Conservation (phyloP, 1,139 yeast genomes). For the Saccharomycopsis hybrid region DNA sequence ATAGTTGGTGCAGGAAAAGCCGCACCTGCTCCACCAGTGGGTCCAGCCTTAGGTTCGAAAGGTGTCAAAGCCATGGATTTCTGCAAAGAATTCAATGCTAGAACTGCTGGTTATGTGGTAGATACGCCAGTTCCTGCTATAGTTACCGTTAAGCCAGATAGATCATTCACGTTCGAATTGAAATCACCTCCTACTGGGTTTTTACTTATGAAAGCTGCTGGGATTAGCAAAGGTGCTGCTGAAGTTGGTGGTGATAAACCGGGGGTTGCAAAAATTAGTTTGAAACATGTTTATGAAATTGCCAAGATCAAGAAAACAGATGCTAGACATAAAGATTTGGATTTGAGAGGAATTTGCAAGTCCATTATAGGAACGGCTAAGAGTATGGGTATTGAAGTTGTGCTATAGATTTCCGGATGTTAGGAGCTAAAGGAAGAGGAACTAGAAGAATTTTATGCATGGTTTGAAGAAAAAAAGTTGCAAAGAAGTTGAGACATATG, state of each 20-base stretch:
- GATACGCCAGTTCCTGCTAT: slow-evolving; percentile 88
- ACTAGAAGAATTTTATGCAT: background rate
- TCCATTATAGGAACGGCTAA: slow-evolving; percentile 82
- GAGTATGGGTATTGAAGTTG: slow-evolving; percentile 80
- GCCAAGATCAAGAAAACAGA: slow-evolving; percentile 92
- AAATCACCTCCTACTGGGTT: slow-evolving; percentile 92
- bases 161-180: slow-evolving; percentile 79
- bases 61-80: slow-evolving; percentile 98
- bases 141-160: slow-evolving; percentile 84
- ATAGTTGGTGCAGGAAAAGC: slow-evolving; percentile 99
- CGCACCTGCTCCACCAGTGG: slow-evolving; percentile 98
- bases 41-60: slow-evolving; percentile 97
- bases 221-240: slow-evolving; percentile 72
- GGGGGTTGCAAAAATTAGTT: slow-evolving; percentile 63
- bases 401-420: slow-evolving; percentile 37
- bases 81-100: slow-evolving; percentile 96
- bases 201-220: slow-evolving; percentile 78
- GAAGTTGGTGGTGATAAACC: slow-evolving; percentile 45
- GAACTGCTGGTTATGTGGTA: slow-evolving; percentile 80
- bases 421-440: background rate
- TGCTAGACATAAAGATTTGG: slow-evolving; percentile 65
- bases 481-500: no score
- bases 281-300: slow-evolving; percentile 89
- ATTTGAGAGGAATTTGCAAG: slow-evolving; percentile 72
- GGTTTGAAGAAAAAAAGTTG: no score